These are phyloP conservation scores for Amanita pseudoporphyria DNA, from an alignment of 768 basidiomycete species.

Conservation along the genomic window DNA sequence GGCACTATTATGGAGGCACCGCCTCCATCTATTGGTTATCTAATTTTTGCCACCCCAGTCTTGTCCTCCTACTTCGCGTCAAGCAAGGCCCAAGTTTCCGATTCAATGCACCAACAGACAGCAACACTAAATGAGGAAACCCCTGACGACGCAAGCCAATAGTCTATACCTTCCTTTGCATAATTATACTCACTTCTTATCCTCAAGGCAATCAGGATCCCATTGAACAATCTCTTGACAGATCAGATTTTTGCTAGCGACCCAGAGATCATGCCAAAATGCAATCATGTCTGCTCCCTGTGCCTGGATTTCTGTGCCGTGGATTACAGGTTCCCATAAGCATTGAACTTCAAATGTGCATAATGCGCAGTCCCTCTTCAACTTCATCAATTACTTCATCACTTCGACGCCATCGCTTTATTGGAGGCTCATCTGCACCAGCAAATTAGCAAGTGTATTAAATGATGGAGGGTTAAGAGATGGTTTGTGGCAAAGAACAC, in stretches of 20 bases:
- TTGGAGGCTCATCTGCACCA: conserved; percentile 1
- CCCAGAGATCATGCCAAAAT: not conserved
- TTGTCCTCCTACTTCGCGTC: too few species aligned
- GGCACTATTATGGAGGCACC: too few species aligned
- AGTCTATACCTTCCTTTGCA: not conserved
- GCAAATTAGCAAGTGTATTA: not conserved
- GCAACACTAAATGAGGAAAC: too few species aligned
- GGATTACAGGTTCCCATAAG: not conserved
- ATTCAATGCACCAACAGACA: too few species aligned
- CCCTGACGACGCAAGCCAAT: too few species aligned
- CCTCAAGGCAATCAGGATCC: conserved; percentile 4
- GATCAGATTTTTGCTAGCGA: conserved; percentile 6
- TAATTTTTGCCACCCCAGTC: too few species aligned
- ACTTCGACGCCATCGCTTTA: not conserved
- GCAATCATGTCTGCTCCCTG: not conserved
- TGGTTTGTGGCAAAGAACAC: too few species aligned
- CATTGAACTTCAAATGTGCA: conserved; percentile 4
- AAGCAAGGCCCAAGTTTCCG: too few species aligned
- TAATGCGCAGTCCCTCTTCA: conserved; percentile 5
- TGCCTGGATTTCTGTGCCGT: not conserved
- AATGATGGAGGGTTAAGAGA: too few species aligned
- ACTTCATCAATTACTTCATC: not conserved
- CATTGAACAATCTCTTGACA: conserved; percentile 5
- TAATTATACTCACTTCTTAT: conserved; percentile 6
- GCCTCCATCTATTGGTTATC: too few species aligned